Evolutionary conservation across 139 green algal species (phyloP), one percentile per base, ranked within the genome.

Genomic region (Gonium pectorale): DNA sequence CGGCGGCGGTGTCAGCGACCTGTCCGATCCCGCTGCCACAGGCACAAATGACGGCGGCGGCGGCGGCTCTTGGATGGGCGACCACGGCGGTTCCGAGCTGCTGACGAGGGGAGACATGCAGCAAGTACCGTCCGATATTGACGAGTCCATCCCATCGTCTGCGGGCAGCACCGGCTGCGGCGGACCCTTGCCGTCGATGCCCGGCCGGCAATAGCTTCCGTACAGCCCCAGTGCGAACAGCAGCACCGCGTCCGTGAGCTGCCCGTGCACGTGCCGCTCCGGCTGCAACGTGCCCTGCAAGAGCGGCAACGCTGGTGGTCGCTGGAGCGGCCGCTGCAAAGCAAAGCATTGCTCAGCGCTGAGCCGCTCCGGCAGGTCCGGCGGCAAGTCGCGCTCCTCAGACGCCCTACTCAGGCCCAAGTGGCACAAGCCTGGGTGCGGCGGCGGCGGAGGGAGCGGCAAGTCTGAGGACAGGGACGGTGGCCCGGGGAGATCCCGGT

Each of bases 301-400:
- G 49, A 51, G 80, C 33, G 67, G 79, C 27, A 85, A 66, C 64
- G 52, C 38, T 40, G 80, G 49, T 19, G 66, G 67, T 26, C 64
- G 51, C 37, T 5, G 13, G 19, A 63, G 67, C 24, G 67, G 69
- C 49, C 69, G 67, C 67, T 83, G 67, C 49, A 83, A 26, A 49
- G 80, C 77, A 83, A 90, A 88, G 29, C 88, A n/a, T 56, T 90
- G 72, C 74, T 90, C 87, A 27, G 60, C 81, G 27, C 40, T 67
- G 31, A 90, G 44, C 29, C 43, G 54, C 54, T 73, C 46, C 5
- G 81, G 81, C 22, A 79, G 73, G 5, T 85, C 72, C 29, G 49
- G 54, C 60, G 13, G n/a, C 49, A 51, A 31, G 38, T 66, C 78
- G 19, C 54, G 40, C 5, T 54, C 46, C 41, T 66, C 51, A 33